Conservation (phyloP, 306 rosid genomes). For the Corylus heterophylla region DNA sequence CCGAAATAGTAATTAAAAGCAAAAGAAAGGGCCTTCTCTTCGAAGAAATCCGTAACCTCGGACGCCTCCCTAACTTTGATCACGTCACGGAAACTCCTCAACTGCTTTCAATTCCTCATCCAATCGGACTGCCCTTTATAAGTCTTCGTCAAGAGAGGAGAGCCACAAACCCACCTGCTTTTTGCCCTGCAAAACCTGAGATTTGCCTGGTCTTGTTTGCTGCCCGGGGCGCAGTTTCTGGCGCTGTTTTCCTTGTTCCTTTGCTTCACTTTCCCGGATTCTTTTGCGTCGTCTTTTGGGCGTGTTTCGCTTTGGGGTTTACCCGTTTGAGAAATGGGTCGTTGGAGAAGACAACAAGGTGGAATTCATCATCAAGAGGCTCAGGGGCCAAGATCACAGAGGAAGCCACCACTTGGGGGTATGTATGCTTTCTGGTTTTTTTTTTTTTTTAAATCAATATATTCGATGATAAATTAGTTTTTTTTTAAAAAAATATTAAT, state of each 20-base stretch:
- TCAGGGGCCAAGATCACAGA: constrained; percentile 37
- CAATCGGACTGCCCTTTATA: background rate
- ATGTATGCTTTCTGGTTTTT: constrained; percentile 10
- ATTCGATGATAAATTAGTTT: constrained; percentile 23
- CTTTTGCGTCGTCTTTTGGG: constrained; percentile 10
- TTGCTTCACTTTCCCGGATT: constrained; percentile 20
- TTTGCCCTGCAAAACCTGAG: background rate
- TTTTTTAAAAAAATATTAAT: background rate
- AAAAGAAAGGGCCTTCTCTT: background rate
- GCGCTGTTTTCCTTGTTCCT: background rate
- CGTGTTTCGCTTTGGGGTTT: background rate
- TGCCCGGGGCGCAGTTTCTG: background rate
- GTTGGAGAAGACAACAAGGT: constrained; percentile 58
- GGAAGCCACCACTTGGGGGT: constrained; percentile 70
- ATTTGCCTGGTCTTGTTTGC: background rate
- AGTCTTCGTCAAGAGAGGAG: background rate
- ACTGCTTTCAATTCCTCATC: background rate
- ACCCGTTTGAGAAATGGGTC: constrained; percentile 39
- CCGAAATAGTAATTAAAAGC: background rate
- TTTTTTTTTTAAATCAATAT: background rate
- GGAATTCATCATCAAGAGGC: constrained; percentile 40
- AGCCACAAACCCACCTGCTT: background rate
- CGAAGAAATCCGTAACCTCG: background rate
- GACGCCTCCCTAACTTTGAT: background rate
- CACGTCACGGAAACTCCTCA: background rate